Conservation (phyloP, 106 monocot genomes). For the Allium cepa region DNA sequence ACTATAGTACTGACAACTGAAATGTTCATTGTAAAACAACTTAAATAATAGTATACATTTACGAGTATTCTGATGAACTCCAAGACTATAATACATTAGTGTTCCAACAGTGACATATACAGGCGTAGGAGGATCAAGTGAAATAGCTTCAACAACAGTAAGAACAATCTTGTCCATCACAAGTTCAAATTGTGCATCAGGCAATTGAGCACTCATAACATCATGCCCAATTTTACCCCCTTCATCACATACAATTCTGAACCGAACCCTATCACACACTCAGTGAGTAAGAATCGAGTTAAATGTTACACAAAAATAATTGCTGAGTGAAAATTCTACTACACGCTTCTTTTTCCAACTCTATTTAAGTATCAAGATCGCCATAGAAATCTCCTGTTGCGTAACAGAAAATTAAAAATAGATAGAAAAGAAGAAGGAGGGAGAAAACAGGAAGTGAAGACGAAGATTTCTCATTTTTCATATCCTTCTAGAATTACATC, state of each 20-base stretch:
- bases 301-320: neutral
- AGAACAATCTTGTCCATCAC: constrained; percentile 64
- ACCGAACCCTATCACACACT: constrained; percentile 56
- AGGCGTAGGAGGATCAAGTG: constrained; percentile 87
- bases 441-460: too few relatives aligned
- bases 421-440: too few relatives aligned
- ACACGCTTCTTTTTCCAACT: constrained; percentile 76
- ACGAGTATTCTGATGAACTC: constrained; percentile 56
- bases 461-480: too few relatives aligned
- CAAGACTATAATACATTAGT: constrained; percentile 59
- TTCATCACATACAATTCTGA: constrained; percentile 87
- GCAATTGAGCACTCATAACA: constrained; percentile 53
- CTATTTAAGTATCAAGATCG: constrained; percentile 68
- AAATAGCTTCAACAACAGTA: constrained; percentile 97
- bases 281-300: constrained; percentile 2
- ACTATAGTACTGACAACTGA: too few relatives aligned
- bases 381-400: constrained; percentile 60
- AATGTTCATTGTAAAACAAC: too few relatives aligned
- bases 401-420: too few relatives aligned
- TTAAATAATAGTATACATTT: constrained; percentile 41
- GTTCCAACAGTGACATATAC: constrained; percentile 65
- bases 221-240: constrained; percentile 92
- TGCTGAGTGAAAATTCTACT: neutral
- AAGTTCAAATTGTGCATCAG: constrained; percentile 66
- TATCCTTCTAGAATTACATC: too few relatives aligned